Base-by-base conservation (phyloP, 1,139 yeast genomes). In the Protomyces inouyei region DNA sequence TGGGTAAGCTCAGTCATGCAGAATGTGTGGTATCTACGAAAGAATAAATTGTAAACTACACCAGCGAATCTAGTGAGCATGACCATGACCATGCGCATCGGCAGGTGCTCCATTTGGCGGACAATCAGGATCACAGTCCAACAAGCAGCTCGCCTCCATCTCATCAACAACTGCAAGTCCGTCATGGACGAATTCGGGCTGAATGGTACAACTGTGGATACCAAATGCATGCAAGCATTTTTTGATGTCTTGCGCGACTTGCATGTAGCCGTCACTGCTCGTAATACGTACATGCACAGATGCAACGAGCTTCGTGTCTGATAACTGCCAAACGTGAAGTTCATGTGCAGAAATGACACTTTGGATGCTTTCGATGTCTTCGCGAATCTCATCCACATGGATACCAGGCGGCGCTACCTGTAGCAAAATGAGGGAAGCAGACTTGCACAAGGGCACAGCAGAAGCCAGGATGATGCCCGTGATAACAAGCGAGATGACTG, bases 321-420 rank as follows among this genome's bases (percentile, higher is more conserved):
- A 89, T 70, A 93, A 81, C 74, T 91, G 93, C 98, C 98, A 93
- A 67, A 93, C 87, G 74, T 93, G 98, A 80, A 93, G 85, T 74
- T 93, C 98, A 74, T 93, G 98, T 52, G 93, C 85, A 3, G 95
- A 88, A 68, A 84, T 81, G 61, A 93, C 95, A 32, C 92, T 88
- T 0, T 85, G 82, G 6, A 79, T 71, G 32, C 83, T 72, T 18
- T 56, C 38, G 61, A 93, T 86, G 68, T 88, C 88, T 57, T 81
- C 79, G 65, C 86, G 83, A 55, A 93, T 90, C 57, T 82, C 82
- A 67, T 87, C 87, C 14, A 96, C 86, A 71, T 91, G 85, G 64
- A 93, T 81, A 57, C 85, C 81, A 18, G 87, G 82, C 18, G 98
- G 98, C 1, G 97, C 89, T 1, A 96, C 98, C 76, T 93, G 98